phyloP scores from a whole-genome alignment of 257 asterid genomes.

The Przewalskia tangutica region DNA sequence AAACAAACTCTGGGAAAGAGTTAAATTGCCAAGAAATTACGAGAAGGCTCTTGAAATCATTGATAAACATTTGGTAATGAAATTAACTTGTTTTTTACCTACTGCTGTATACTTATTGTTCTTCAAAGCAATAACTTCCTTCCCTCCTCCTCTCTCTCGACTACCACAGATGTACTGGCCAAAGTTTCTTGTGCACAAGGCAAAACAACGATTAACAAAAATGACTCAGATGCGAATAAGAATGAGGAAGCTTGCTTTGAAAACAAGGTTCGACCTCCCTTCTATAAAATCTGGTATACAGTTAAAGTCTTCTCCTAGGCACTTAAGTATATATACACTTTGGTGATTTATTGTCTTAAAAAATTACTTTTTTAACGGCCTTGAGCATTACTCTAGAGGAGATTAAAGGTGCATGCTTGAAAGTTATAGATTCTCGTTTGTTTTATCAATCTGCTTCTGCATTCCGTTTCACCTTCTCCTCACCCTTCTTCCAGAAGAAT shows the following conservation, averaged over 20 bases:
- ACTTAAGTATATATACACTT: not conserved
- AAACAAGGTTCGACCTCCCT: slow-evolving; percentile 52
- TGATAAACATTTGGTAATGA: slow-evolving; percentile 84
- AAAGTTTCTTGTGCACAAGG: slow-evolving; percentile 76
- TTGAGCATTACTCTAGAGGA: not conserved
- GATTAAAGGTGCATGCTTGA: not conserved
- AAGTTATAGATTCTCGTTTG: not conserved
- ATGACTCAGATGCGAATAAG: slow-evolving; percentile 99
- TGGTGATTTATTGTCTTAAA: not conserved
- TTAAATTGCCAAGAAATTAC: slow-evolving; percentile 85
- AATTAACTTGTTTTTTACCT: not conserved
- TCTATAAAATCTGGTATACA: not conserved
- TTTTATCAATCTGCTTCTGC: not conserved
- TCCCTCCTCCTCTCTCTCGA: not conserved
- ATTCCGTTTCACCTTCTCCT: not conserved
- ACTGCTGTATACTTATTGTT: not conserved
- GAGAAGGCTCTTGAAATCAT: slow-evolving; percentile 83
- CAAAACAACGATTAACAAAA: slow-evolving; percentile 85
- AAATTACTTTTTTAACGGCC: not conserved
- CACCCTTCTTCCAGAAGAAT: not conserved
- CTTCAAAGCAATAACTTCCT: not conserved
- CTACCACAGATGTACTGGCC: slow-evolving; percentile 80
- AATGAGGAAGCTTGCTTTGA: slow-evolving; percentile 92
- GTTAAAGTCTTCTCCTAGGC: not conserved
- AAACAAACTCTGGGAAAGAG: slow-evolving; percentile 91